These are phyloP conservation scores for Coelastrella sp. DNA, from an alignment of 139 green algal species.

Conservation along the genomic window DNA sequence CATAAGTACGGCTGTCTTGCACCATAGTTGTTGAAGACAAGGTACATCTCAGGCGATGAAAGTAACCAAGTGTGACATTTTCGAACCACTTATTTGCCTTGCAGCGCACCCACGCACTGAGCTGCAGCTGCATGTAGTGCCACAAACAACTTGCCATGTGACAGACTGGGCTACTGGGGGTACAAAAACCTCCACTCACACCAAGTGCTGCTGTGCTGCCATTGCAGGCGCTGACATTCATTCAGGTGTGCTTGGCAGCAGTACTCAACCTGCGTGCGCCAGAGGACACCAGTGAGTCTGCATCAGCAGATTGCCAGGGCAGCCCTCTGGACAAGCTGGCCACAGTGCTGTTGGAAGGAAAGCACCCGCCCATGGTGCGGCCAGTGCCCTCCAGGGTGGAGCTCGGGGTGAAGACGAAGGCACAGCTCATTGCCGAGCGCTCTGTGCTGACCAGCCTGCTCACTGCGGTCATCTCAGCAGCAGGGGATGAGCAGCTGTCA, in stretches of 20 bases:
- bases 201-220: not conserved
- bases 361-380: slow-evolving; percentile 27
- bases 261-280: slow-evolving; percentile 83
- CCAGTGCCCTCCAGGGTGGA: slow-evolving; percentile 53
- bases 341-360: slow-evolving; percentile 51
- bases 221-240: slow-evolving; percentile 80
- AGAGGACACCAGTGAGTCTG: slow-evolving; percentile 45
- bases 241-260: slow-evolving; percentile 83
- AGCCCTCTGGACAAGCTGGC: slow-evolving; percentile 55
- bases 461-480: slow-evolving; percentile 62
- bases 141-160: too few species aligned
- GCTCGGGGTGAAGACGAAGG: slow-evolving; percentile 84
- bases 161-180: too few species aligned
- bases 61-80: too few species aligned
- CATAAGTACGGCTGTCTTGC: not conserved
- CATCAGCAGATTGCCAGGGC: slow-evolving; percentile 36
- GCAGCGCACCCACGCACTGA: not conserved
- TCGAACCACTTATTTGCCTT: not conserved
- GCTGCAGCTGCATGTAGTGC: not conserved
- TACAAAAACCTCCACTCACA: too few species aligned
- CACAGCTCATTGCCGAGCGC: slow-evolving; percentile 88
- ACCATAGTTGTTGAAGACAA: not conserved
- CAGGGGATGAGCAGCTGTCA: slow-evolving; percentile 68
- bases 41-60: too few species aligned
- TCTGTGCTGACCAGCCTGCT: slow-evolving; percentile 64